Evolutionary conservation across 1,139 yeast species (phyloP), one percentile per base, ranked within the genome.

Genomic region (Kazachstania sp.): DNA sequence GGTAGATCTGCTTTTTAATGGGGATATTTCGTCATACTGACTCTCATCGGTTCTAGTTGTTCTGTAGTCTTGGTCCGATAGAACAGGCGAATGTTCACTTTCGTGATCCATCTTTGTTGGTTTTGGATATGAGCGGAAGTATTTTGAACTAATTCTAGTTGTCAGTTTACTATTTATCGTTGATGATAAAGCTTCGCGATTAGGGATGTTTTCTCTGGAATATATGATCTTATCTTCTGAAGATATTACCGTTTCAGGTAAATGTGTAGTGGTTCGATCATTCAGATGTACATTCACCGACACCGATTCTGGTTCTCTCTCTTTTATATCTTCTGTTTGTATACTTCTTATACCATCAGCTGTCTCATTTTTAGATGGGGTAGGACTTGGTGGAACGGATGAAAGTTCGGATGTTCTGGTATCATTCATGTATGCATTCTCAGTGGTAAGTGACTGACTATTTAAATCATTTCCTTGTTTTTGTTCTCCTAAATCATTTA

Each of bases 371-470:
- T 20, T 18, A 28, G 42, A 23, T 9, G 28, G 39, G 4, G 37
- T 20, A 19, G 51, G 47, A 28, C 48, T 45, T 5, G 49, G 49
- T 7, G 49, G 49, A 20, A 47, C 52, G 2, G 50, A 45, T 9
- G 44, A 26, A 13, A 49, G 36, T 15, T 40, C 16, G 3, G 20
- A 16, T 2, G 31, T 18, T 15, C 18, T 41, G 7, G 44, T 23
- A 28, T 16, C 28, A 19, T 36, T 28, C 12, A 15, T 18, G 8
- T 12, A 26, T 3, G 11, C 29, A 23, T 40, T 34, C 5, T 20
- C 13, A n/a, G 11, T 4, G 2, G 5, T 7, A 4, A 7, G 8
- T 23, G 8, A 5, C 23, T 20, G 9, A 23, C 12, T 23, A 15
- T n/a, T 20, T 8, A n/a, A 3, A 15, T 23, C 15, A 7, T n/a